These are phyloP conservation scores for Tetradesmus lagerheimii DNA, from an alignment of 139 green algal species.

Conservation along the genomic window DNA sequence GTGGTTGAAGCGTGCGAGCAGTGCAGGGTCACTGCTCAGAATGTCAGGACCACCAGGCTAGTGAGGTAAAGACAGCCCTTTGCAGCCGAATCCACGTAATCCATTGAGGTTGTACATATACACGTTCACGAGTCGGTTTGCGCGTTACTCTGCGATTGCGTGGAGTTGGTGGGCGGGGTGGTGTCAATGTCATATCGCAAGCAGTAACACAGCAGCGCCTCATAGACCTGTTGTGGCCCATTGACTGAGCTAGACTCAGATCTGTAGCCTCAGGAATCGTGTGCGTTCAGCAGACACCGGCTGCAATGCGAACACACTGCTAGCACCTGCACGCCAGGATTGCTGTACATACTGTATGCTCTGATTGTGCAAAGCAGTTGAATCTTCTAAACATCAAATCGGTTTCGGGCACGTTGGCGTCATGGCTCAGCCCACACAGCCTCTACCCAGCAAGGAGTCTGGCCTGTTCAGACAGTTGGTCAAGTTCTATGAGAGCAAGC, in stretches of 20 bases:
- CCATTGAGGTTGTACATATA: too few relatives aligned
- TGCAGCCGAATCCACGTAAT: too few relatives aligned
- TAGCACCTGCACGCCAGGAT: neutral
- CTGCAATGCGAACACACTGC: neutral
- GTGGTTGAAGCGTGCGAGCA: too few relatives aligned
- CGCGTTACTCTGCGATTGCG: neutral
- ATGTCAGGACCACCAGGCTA: neutral
- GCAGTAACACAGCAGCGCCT: neutral
- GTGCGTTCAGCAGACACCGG: neutral
- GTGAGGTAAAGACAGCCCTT: too few relatives aligned
- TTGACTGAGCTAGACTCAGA: neutral
- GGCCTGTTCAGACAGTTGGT: conserved; percentile 86
- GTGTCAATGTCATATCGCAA: neutral
- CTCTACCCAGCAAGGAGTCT: conserved; percentile 83
- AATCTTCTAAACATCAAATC: neutral
- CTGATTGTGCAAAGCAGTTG: neutral
- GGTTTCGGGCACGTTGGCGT: neutral
- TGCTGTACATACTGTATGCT: neutral
- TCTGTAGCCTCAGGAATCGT: neutral
- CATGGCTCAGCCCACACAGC: conserved; percentile 51
- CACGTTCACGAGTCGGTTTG: too few relatives aligned
- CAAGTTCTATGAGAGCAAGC: conserved; percentile 96
- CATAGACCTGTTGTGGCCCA: neutral
- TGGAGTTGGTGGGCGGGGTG: neutral
- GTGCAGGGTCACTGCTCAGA: neutral